These are phyloP conservation scores for Tetragonia tetragonoides DNA, from an alignment of 148 eudicot genomes.

Conservation along the genomic window DNA sequence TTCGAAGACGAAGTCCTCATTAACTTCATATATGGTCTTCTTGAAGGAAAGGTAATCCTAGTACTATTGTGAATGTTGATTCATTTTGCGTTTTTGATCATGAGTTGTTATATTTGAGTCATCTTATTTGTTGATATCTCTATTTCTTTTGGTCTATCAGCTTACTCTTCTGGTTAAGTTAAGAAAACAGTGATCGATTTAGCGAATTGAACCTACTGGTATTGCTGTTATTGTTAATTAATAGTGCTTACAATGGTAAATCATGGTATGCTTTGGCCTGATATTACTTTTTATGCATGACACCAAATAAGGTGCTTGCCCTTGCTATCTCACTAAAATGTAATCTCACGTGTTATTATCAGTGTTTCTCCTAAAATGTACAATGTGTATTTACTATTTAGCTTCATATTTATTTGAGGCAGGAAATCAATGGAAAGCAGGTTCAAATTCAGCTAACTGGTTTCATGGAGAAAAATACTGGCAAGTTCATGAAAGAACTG, in stretches of 20 bases:
- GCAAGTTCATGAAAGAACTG: slow-evolving; percentile 97
- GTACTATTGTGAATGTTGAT: neutral
- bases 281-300: neutral
- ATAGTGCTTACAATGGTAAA: neutral
- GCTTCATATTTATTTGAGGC: slow-evolving; percentile 20
- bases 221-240: neutral
- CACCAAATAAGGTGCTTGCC: neutral
- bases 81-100: neutral
- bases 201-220: neutral
- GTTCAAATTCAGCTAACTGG: slow-evolving; percentile 89
- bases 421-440: slow-evolving; percentile 88
- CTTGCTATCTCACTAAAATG: neutral
- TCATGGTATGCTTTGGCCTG: neutral
- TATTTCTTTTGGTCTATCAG: neutral
- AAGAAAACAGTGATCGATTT: neutral
- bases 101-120: neutral
- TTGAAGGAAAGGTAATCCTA: slow-evolving; percentile 72
- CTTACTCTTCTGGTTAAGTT: neutral
- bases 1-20: slow-evolving; percentile 98
- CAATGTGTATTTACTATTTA: neutral
- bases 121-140: neutral
- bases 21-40: slow-evolving; percentile 80
- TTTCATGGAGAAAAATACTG: slow-evolving; percentile 97
- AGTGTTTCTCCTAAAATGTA: neutral
- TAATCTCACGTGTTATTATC: neutral